Evolutionary conservation across 768 basidiomycete species (phyloP).

Genomic region (Nidularia sp.): DNA sequence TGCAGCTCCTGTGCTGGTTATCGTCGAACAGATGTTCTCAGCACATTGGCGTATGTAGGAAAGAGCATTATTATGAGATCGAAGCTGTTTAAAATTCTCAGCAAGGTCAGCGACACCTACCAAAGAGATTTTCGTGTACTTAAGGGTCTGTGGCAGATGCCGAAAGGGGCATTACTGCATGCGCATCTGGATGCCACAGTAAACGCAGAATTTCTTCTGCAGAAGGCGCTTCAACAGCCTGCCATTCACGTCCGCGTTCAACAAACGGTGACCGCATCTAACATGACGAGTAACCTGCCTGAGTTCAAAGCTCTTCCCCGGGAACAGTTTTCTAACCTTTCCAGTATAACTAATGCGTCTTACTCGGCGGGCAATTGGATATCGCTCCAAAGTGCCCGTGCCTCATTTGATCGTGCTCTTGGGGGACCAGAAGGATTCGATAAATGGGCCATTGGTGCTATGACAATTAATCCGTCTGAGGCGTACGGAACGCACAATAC

Average conservation of each 20-base stretch:
- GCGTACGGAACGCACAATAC: conserved; percentile 75
- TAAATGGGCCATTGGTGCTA: conserved; percentile 51
- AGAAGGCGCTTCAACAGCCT: conserved; percentile 51
- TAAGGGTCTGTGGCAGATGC: conserved; percentile 49
- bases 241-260: conserved; percentile 56
- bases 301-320: conserved; percentile 47
- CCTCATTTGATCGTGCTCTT: conserved; percentile 42
- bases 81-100: conserved; percentile 55
- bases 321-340: conserved; percentile 20
- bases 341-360: conserved; percentile 31
- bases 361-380: conserved; percentile 54
- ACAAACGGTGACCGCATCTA: conserved; percentile 31
- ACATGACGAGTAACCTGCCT: conserved; percentile 41
- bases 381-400: conserved; percentile 46
- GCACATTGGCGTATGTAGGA: conserved; percentile 25
- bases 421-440: conserved; percentile 69
- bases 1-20: neutral
- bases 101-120: conserved; percentile 35
- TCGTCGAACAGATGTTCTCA: neutral
- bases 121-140: neutral
- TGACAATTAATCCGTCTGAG: conserved; percentile 68
- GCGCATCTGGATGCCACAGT: conserved; percentile 75
- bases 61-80: conserved; percentile 57
- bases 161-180: conserved; percentile 75
- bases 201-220: conserved; percentile 45